Conservation (phyloP, 1,284 basidiomycete species). For the Stygiomarasmius scandens region DNA sequence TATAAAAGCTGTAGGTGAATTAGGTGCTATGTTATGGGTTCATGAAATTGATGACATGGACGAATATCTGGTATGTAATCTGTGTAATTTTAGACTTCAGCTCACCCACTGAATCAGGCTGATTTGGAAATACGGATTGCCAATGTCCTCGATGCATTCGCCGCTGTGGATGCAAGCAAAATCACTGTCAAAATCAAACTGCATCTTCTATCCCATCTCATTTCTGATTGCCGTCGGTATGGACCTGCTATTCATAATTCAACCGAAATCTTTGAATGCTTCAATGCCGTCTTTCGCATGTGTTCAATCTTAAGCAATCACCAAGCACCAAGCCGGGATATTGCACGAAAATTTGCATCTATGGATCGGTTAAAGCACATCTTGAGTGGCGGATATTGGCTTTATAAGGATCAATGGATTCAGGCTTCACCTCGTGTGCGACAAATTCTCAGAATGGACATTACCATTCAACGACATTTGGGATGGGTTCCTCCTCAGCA, state of each 20-base stretch:
- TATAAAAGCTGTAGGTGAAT: slow-evolving; percentile 30
- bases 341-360: slow-evolving; percentile 30
- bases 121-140: slow-evolving; percentile 32
- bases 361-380: slow-evolving; percentile 38
- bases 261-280: slow-evolving; percentile 38
- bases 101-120: slow-evolving; percentile 18
- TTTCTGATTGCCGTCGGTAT: slow-evolving; percentile 32
- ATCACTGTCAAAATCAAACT: slow-evolving; percentile 38
- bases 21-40: slow-evolving; percentile 34
- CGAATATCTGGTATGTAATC: slow-evolving; percentile 35
- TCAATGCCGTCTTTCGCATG: slow-evolving; percentile 38
- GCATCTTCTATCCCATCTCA: slow-evolving; percentile 38
- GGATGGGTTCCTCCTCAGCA: slow-evolving; percentile 12
- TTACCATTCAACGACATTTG: slow-evolving; percentile 12
- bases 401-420: background rate
- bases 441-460: background rate
- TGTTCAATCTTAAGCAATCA: slow-evolving; percentile 38
- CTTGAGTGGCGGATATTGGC: slow-evolving; percentile 34
- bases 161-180: slow-evolving; percentile 32
- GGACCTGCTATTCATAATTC: slow-evolving; percentile 36
- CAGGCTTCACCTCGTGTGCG: background rate
- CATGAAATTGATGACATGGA: slow-evolving; percentile 37
- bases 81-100: slow-evolving; percentile 29
- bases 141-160: slow-evolving; percentile 37
- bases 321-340: slow-evolving; percentile 40